A percentile compares a stretch with the other conserved stretches of the same genome.
Evolutionary conservation across 768 basidiomycete species (phyloP).

Genomic region (Termitomyces sp.): DNA sequence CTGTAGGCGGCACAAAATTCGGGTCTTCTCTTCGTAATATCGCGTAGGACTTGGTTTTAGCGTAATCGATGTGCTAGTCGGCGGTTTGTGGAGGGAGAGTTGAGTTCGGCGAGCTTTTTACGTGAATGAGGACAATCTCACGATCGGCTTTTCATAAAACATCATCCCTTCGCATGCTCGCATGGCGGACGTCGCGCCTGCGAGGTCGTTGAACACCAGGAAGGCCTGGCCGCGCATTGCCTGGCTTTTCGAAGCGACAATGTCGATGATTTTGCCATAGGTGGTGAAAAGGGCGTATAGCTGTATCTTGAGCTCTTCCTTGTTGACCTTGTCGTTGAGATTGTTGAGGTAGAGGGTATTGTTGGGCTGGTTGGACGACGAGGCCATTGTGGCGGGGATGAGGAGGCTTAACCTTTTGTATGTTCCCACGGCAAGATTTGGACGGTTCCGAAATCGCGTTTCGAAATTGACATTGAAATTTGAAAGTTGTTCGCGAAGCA

Average conservation of each 20-base stretch:
- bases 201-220: slow-evolving; percentile 90
- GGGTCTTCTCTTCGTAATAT: slow-evolving; percentile 77
- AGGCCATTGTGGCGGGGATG: slow-evolving; percentile 26
- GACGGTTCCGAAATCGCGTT: background rate
- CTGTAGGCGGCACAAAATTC: slow-evolving; percentile 67
- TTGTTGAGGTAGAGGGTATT: slow-evolving; percentile 90
- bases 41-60: slow-evolving; percentile 84
- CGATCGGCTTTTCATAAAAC: slow-evolving; percentile 91
- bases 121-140: slow-evolving; percentile 32
- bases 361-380: slow-evolving; percentile 67
- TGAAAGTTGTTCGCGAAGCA: background rate
- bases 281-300: slow-evolving; percentile 88
- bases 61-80: slow-evolving; percentile 82
- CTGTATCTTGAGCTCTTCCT: slow-evolving; percentile 79
- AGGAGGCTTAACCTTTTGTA: slow-evolving; percentile 9
- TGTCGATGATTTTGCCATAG: slow-evolving; percentile 90
- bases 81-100: too few relatives aligned
- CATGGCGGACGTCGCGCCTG: slow-evolving; percentile 88
- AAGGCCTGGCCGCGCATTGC: slow-evolving; percentile 95
- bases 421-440: slow-evolving; percentile 15
- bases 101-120: too few relatives aligned
- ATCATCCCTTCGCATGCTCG: slow-evolving; percentile 88
- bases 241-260: slow-evolving; percentile 80
- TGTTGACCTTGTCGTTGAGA: slow-evolving; percentile 89
- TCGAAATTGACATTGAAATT: background rate